Evolutionary conservation across 2,329 filamentous ascomycete species (phyloP), one percentile per base, ranked within the genome.

Genomic region (Juglanconis sp.): DNA sequence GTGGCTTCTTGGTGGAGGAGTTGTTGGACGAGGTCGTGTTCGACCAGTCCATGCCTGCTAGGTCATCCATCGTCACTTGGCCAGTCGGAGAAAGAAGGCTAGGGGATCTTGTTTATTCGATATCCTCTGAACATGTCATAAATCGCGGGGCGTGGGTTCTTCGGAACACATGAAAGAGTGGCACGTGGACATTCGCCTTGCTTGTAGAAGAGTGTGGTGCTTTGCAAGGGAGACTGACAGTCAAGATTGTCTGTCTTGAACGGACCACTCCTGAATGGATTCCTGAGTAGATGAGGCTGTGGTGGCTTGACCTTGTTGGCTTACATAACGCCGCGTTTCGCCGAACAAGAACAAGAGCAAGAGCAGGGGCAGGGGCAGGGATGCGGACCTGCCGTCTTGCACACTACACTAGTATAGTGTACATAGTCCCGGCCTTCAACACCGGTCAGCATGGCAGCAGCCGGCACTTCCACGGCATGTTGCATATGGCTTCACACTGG

Each of bases 11-110:
- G 30, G 34, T 35, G 36, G 61, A 46, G 63, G 73, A 70, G 64
- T 59, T 68, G 70, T 68, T 72, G 63, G 64, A 69, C 68, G 63
- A 71, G 65, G 70, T 67, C 61, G 72, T 69, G 53, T 76, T 68
- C 54, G 81, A 82, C 84, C 84, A 88, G 73, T 82, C 82, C 67
- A 87, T 77, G 65, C 82, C 79, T 52, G 81, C 80, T 53, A 87
- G 80, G 73, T 88, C 84, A 66, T 87, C 82, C 85, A 88, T 88
- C 59, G 69, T 76, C 57, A 38, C 50, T 42, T 46, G 48, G 35
- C 51, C 42, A n/a, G 38, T 53, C 46, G 35, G 49, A 24, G 46
- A 36, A 61, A 47, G 53, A 35, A 48, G 17, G 59, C 35, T 61
- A 61, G 40, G 58, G 58, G 8, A 57, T 63, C 36, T 63, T 53